phyloP scores from a whole-genome alignment of 2,329 filamentous ascomycete genomes.

The Neophaeococcomyces mojaviensis region DNA sequence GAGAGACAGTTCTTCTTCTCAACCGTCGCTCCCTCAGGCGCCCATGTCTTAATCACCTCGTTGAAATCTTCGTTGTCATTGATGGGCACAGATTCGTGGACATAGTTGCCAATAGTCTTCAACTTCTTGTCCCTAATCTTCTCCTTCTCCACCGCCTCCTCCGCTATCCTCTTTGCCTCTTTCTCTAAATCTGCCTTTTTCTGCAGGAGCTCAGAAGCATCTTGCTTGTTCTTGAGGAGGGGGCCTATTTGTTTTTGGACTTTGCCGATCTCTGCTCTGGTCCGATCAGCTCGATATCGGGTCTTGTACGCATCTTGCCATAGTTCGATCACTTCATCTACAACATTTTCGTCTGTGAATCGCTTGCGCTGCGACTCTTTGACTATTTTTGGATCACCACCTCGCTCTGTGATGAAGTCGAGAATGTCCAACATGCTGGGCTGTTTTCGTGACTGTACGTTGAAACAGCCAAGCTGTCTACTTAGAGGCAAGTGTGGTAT shows the following conservation, averaged over 20 bases:
- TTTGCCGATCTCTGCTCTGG: conserved; percentile 77
- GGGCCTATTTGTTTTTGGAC: conserved; percentile 82
- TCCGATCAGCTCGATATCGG: conserved; percentile 70
- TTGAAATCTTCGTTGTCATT: conserved; percentile 88
- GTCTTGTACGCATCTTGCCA: conserved; percentile 22
- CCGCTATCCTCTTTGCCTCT: conserved; percentile 72
- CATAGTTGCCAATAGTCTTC: conserved; percentile 80
- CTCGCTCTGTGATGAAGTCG: conserved; percentile 73
- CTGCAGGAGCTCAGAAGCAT: conserved; percentile 69
- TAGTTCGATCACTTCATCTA: conserved; percentile 72
- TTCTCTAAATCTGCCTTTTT: conserved; percentile 72
- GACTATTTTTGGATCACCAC: conserved; percentile 85
- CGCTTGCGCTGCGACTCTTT: conserved; percentile 82
- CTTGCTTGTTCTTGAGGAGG: conserved; percentile 92
- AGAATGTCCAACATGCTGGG: conserved; percentile 62
- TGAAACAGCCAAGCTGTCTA: neutral
- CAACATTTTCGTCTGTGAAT: conserved; percentile 69
- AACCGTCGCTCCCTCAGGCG: conserved; percentile 63
- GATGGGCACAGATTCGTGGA: conserved; percentile 78
- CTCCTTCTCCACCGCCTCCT: conserved; percentile 69
- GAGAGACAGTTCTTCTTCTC: conserved; percentile 74
- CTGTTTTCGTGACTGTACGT: neutral
- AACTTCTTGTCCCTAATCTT: conserved; percentile 66
- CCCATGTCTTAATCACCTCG: conserved; percentile 66
- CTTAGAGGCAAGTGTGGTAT: neutral